These are phyloP conservation scores for Starmera dryadoides DNA, from an alignment of 805 yeast species.

Conservation along the genomic window DNA sequence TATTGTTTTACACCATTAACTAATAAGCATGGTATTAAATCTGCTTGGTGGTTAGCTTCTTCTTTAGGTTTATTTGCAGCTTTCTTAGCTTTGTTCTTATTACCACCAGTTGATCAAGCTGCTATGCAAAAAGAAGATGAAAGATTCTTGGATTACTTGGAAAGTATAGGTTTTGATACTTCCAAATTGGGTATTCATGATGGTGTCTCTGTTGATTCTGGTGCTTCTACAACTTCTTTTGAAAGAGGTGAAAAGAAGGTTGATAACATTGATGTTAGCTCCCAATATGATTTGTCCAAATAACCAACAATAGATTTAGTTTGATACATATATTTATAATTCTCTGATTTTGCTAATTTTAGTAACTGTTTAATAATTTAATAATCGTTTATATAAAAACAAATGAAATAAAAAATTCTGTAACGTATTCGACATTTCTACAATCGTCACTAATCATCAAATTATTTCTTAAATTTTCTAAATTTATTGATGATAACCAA, in stretches of 20 bases:
- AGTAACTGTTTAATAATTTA: no score
- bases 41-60: conserved; percentile 79
- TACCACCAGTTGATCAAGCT: conserved; percentile 81
- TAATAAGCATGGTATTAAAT: conserved; percentile 56
- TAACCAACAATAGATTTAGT: no score
- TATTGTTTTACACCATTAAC: conserved; percentile 82
- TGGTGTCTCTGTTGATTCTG: background rate
- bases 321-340: no score
- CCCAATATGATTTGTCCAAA: background rate
- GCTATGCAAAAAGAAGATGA: conserved; percentile 75
- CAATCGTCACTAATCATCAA: no score
- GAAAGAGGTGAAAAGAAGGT: background rate
- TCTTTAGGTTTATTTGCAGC: conserved; percentile 71
- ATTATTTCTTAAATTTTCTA: no score
- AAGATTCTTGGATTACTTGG: conserved; percentile 60
- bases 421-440: no score
- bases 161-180: conserved; percentile 63
- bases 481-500: no score
- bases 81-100: conserved; percentile 54
- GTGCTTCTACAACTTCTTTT: background rate
- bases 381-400: no score
- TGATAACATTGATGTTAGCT: background rate
- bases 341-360: no score
- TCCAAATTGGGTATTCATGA: conserved; percentile 38
- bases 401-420: no score